These are phyloP conservation scores for Penicillium arizonense DNA, from an alignment of 495 filamentous ascomycete genomes.

Conservation along the genomic window DNA sequence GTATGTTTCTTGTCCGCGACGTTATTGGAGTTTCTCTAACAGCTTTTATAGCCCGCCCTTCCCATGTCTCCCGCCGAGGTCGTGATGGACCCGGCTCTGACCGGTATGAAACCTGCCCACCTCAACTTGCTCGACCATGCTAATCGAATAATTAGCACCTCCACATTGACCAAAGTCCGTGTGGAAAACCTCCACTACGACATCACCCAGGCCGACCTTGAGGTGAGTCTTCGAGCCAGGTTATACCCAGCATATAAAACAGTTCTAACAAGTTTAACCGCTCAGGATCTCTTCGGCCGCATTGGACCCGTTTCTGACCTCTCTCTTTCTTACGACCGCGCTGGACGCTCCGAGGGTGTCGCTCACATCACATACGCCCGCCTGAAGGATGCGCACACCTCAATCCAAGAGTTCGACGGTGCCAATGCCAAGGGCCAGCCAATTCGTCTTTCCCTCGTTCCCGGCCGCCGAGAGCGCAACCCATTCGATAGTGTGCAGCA, in stretches of 20 bases:
- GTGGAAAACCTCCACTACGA: conserved; percentile 96
- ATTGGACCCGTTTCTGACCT: conserved; percentile 73
- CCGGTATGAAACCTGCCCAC: conserved; percentile 39
- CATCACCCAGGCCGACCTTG: conserved; percentile 79
- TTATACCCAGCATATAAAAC: not conserved
- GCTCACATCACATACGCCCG: conserved; percentile 80
- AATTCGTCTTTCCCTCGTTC: conserved; percentile 73
- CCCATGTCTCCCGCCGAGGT: conserved; percentile 38
- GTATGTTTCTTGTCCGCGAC: conserved; percentile 25
- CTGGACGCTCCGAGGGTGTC: conserved; percentile 83
- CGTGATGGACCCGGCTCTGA: conserved; percentile 48
- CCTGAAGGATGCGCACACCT: conserved; percentile 64
- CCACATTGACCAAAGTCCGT: conserved; percentile 67
- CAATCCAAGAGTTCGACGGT: conserved; percentile 80
- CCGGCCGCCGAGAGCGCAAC: conserved; percentile 53
- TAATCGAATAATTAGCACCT: conserved; percentile 25
- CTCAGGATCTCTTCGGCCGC: conserved; percentile 73
- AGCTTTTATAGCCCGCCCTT: conserved; percentile 34
- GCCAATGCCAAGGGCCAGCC: conserved; percentile 93
- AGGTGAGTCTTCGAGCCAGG: conserved; percentile 50
- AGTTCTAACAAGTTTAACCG: not conserved
- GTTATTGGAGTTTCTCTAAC: conserved; percentile 14
- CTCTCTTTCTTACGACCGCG: conserved; percentile 80
- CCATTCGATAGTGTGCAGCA: conserved; percentile 57
- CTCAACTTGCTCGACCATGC: conserved; percentile 11